Evolutionary conservation across 345 rosid species (phyloP), one percentile per base, ranked within the genome.

Genomic region (Aethionema arabicum): DNA sequence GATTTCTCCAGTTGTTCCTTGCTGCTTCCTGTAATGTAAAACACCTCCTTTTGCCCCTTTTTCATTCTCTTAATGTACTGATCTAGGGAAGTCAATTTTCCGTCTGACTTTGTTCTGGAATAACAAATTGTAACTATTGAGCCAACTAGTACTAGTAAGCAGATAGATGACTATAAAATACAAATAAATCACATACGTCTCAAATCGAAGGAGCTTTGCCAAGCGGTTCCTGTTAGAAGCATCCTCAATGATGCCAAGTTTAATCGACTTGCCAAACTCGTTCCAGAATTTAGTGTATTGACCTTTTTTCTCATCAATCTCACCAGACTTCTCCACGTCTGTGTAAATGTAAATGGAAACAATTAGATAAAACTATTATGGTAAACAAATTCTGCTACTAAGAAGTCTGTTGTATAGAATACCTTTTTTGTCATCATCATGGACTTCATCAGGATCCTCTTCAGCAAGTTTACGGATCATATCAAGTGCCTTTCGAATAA

Each of bases 61-160:
- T 83, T 91, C 96, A 88, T 88, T 79, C 96, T 83, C 66, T 96
- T 87, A 38, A 93, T 90, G 80, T 93, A 93, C 69, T 93, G 91
- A 70, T 93, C 99, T 32, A 93, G 82, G 30, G 97, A 90, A 68
- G 97, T 87, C 76, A 93, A 75, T 64, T 87, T 82, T 10, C 99
- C 96, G 72, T 90, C 97, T 1, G 99, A 93, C 71, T 76, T 85
- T 11, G 99, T 80, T 76, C 97, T 93, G 90, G 31, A 67, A 68
- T 49, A 27, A n/a, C 47, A 21, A 54, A 45, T 36, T 31, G 36
- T 33, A 15, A 41, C 56, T 57, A 4, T 30, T 37, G 35, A 59
- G 46, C 62, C 36, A 14, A 5, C 42, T 52, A 46, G 13, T n/a
- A 44, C 6, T 29, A 56, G 15, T 32, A 54, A 13, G 27, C 30